A percentile compares a stretch with the other conserved stretches of the same genome.
Evolutionary conservation across 257 asterid genomes (phyloP).

Genomic region (Ilex aquifolium): DNA sequence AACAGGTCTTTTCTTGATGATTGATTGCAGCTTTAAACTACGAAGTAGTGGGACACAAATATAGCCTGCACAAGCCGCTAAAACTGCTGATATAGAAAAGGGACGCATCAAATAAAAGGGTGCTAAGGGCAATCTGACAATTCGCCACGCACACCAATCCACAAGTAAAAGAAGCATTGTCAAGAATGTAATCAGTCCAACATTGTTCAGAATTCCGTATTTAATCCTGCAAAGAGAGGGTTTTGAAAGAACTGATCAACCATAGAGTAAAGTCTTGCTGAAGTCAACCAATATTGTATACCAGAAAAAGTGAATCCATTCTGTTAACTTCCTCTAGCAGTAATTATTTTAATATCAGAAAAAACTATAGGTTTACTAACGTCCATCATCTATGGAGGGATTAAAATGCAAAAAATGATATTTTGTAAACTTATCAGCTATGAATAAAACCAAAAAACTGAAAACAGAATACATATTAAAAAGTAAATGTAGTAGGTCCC

Average conservation of each 20-base stretch:
- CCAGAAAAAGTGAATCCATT: too few species aligned
- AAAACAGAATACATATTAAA: too few species aligned
- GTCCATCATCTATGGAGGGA: too few species aligned
- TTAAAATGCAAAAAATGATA: too few species aligned
- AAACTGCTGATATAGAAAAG: conserved; percentile 50
- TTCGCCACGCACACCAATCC: conserved; percentile 84
- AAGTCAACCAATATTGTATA: not conserved
- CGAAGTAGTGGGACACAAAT: conserved; percentile 79
- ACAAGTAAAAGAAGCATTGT: conserved; percentile 51
- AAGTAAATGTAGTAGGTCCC: too few species aligned
- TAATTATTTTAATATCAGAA: not conserved
- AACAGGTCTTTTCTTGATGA: conserved; percentile 42
- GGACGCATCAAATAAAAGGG: conserved; percentile 73
- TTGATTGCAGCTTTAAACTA: conserved; percentile 44
- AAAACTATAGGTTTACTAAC: not conserved
- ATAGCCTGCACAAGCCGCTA: conserved; percentile 64
- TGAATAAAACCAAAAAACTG: too few species aligned
- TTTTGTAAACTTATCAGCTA: too few species aligned
- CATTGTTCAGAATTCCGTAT: conserved; percentile 63
- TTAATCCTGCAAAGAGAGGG: conserved; percentile 51
- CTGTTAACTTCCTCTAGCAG: not conserved
- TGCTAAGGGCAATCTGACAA: conserved; percentile 82
- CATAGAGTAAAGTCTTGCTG: not conserved
- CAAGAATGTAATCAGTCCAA: conserved; percentile 53
- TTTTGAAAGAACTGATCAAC: conserved; percentile 8